A percentile compares a stretch with the other conserved stretches of the same genome.
phyloP scores from a whole-genome alignment of 805 yeast genomes.

The Metschnikowia gruessii region DNA sequence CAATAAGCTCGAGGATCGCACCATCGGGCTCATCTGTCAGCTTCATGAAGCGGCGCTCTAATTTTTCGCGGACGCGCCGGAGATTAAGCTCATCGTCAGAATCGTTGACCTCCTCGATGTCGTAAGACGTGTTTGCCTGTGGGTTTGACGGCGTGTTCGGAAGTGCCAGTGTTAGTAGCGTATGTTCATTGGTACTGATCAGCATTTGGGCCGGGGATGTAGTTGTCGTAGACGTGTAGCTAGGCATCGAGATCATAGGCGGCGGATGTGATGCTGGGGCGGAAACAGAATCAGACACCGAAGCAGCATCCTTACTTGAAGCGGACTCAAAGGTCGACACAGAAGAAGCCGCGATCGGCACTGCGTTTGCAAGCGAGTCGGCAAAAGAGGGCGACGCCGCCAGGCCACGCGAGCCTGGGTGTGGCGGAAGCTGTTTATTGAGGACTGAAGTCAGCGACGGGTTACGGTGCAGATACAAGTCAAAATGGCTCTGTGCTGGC shows the following conservation, averaged over 20 bases:
- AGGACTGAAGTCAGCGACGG: slow-evolving; percentile 13
- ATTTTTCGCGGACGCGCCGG: slow-evolving; percentile 15
- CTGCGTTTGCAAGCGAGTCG: neutral
- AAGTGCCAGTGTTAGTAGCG: slow-evolving; percentile 7
- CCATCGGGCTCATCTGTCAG: slow-evolving; percentile 17
- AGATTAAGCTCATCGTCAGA: slow-evolving; percentile 35
- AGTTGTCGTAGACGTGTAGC: slow-evolving; percentile 1
- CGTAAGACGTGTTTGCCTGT: slow-evolving; percentile 10
- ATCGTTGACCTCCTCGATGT: slow-evolving; percentile 42
- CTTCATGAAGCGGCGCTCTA: slow-evolving; percentile 15
- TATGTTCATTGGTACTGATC: neutral
- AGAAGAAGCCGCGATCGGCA: neutral
- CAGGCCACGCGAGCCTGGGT: slow-evolving; percentile 5
- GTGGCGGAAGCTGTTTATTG: slow-evolving; percentile 14
- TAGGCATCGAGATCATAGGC: neutral
- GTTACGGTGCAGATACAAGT: slow-evolving; percentile 6
- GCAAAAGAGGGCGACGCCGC: neutral
- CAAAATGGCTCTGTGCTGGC: slow-evolving; percentile 76
- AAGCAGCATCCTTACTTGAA: neutral
- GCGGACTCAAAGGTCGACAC: slow-evolving; percentile 4
- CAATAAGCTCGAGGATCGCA: slow-evolving; percentile 22
- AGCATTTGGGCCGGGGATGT: neutral
- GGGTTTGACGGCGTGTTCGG: slow-evolving; percentile 3
- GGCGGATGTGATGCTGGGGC: slow-evolving; percentile 1
- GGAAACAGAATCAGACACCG: neutral